Base-by-base conservation (phyloP, 805 yeast genomes). In the Soucietia sequanensis region DNA sequence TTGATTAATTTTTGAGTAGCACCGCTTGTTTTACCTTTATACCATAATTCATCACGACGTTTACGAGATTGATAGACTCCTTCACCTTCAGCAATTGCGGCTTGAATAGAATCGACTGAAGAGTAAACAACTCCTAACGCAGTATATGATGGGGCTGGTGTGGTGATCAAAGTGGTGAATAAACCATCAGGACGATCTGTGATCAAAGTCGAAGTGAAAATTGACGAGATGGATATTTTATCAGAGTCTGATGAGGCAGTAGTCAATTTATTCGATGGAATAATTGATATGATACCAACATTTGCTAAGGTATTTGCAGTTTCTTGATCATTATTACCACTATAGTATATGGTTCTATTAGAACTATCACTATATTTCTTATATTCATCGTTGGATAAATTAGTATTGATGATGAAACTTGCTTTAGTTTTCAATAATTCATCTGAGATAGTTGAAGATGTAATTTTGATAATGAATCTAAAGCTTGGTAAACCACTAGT, bases 41-140 rank as follows among this genome's bases (percentile, higher is more conserved):
- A 84, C 99, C 99, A 93, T 39, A 93, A 72, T 28, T 95, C 98
- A 42, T 87, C 80, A 14, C 54, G 52, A 34, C 74, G 62, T 52
- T 84, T 81, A 50, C 99, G 81, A 6, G 96, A 87, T 60, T 84
- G 96, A 62, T 93, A 93, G 2, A 93, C 96, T 38, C 99, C 99
- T 7, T 86, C 79, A 32, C 78, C 75, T 15, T 86, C 82, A 41
- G 77, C 78, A 47, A 93, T 76, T 9, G 98, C 93, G 50, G 84
- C 90, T 28, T 75, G 63, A 50, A 93, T 79, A 22, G 96, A 86
- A 48, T 84, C 89, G 27, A 62, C 62, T 0, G 96, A 87, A 0
- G 98, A 91, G 65, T 89, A 93, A 7, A 91, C 97, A 19, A 91
- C 72, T 4, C 99, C 99, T 34, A 93, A 69, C 2, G 74, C 72